Base-by-base conservation (phyloP, 1,284 basidiomycete species). In the Tilletia caries region DNA sequence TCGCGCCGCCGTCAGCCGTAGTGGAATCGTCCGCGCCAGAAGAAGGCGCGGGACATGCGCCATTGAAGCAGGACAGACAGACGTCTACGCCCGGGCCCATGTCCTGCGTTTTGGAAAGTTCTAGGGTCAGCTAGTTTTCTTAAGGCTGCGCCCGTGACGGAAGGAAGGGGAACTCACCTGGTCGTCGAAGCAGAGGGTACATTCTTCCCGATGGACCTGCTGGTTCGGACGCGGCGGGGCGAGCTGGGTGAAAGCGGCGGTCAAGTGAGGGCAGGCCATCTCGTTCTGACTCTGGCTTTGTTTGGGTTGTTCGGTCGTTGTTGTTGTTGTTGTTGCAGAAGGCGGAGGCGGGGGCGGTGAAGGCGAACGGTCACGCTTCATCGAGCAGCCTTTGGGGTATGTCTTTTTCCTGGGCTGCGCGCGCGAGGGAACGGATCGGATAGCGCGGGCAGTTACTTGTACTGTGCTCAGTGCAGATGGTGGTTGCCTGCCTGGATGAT, bases 121-220 rank as follows among this genome's bases (percentile, higher is more conserved):
- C n/a, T n/a, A n/a, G 66, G n/a, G 58, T 67, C 67, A n/a, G 37
- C 68, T n/a, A n/a, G n/a, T n/a, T n/a, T n/a, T n/a, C n/a, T n/a
- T n/a, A n/a, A n/a, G n/a, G n/a, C n/a, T n/a, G n/a, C n/a, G n/a
- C n/a, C n/a, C n/a, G n/a, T n/a, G n/a, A n/a, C n/a, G n/a, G n/a
- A n/a, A n/a, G n/a, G n/a, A n/a, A n/a, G n/a, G n/a, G n/a, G n/a
- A 41, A 91, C 93, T 87, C 29, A 62, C 58, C 58, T 95, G 92
- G 79, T 89, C 89, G 83, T 98, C 95, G 82, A 98, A 98, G 84
- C 95, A 98, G 71, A 95, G 92, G 0, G 95, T 96, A 79, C 93
- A 95, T 83, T 95, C 92, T 82, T 94, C 92, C 12, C 91, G 86
- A 78, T 94, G 90, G 0, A 94, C 81, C 5, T 71, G 70, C 65